Base-by-base conservation (phyloP, 2,329 filamentous ascomycete genomes). In the Leptosphaerulina australis region DNA sequence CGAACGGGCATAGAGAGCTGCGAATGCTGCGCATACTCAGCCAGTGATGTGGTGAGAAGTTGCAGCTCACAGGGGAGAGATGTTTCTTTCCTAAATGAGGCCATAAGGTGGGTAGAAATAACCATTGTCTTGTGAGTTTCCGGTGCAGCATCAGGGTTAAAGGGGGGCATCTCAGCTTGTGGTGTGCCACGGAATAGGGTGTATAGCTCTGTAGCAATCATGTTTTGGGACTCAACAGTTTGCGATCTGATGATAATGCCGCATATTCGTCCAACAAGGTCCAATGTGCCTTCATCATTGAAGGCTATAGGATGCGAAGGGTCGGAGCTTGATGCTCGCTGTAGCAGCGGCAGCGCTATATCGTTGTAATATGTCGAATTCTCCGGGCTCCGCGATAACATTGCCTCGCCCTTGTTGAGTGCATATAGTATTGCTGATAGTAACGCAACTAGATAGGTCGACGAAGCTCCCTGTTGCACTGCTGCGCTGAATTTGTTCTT, bases 401-500 rank as follows among this genome's bases (percentile, higher is more conserved):
- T 80, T n/a, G 77, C 72, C 69, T 74, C 69, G 50, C 81, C 80
- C 58, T 80, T 77, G 21, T 78, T 78, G 69, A 88, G 81, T 2
- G 83, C 81, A 66, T 84, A 86, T 2, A 87, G 73, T 37, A 87
- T 74, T 2, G 84, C 85, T 18, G 83, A 77, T 2, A 88, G 72
- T 4, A 88, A 77, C 5, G 82, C 80, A 17, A 77, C 74, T n/a
- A 84, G 77, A 60, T 87, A 88, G 3, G 72, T 71, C 5, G 77
- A 73, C 10, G 79, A 76, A 3, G 79, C 75, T 22, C 75, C 71
- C 55, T 81, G 80, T 48, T 80, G 76, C 21, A 85, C 75, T 28
- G 85, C 76, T 12, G 81, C 69, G 39, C 81, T 79, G 21, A 87
- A 71, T 60, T 86, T 87, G 72, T 83, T 86, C 66, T 86, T 81